Base-by-base conservation (phyloP, 2,329 filamentous ascomycete genomes). In the Stagonosporopsis cucurbitacearum region DNA sequence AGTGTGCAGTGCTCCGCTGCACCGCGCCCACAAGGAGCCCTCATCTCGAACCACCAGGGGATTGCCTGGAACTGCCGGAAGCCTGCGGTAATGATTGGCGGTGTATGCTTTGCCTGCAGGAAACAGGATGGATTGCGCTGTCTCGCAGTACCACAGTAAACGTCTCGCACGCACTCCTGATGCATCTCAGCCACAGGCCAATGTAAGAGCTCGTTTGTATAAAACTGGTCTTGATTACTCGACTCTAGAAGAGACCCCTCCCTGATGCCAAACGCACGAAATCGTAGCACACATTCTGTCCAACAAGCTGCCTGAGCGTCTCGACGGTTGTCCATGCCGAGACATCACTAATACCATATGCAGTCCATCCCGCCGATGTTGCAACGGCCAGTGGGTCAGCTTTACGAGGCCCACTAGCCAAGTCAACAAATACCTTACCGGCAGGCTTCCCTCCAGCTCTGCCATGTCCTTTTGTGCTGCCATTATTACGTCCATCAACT, bases 271-370 rank as follows among this genome's bases (percentile, higher is more conserved):
- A 79, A 44, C 90, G 82, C 37, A 95, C 91, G 78, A 96, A 96
- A 76, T 90, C 92, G 75, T 92, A 94, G 6, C 89, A 90, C 53
- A 95, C 90, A 72, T 95, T 95, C 77, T 95, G 90, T 9, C 91
- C 91, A 11, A 94, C 89, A 22, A 96, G 81, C 56, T 93, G 75
- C 63, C 91, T 82, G 51, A 95, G 77, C 44, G 88, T 94, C 77
- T 95, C 90, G 5, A 94, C 91, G 2, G 90, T 93, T 20, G 90
- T 93, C 78, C 92, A 95, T 0, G 91, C 90, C 53, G 88, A 88
- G 28, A 92, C 89, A 74, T 96, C 91, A 22, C 88, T 89, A 17
- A 88, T 85, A 1, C 89, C 89, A 70, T 94, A 95, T 6, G 89
- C 87, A 22, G 87, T 88, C 81, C 92, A 96, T 0, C 91, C 91